A percentile compares a stretch with the other conserved stretches of the same genome.
Conservation (phyloP, 2,329 filamentous ascomycete species). For the Tolypocladium capitatum region DNA sequence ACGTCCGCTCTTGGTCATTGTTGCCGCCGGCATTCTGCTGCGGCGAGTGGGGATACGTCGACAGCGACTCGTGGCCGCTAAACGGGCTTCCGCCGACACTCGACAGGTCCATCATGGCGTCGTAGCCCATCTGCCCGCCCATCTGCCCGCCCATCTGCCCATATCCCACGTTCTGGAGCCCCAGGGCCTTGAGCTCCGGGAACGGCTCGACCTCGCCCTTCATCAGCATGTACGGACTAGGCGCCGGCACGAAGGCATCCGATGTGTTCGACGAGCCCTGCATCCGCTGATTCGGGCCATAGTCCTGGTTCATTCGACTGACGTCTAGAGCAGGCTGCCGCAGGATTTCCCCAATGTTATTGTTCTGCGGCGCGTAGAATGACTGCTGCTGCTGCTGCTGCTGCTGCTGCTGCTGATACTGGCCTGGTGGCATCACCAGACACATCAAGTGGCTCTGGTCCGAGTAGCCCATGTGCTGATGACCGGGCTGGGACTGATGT, state of each 20-base stretch:
- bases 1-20: conserved; percentile 3
- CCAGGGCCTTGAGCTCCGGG: conserved; percentile 17
- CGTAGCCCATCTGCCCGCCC: conserved; percentile 16
- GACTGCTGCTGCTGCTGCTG: conserved; percentile 4
- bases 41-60: conserved; percentile 21
- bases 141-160: conserved; percentile 14
- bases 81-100: conserved; percentile 22
- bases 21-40: conserved; percentile 13
- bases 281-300: conserved; percentile 10
- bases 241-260: conserved; percentile 10
- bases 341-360: conserved; percentile 13
- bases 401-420: conserved; percentile 11
- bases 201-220: conserved; percentile 18
- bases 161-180: conserved; percentile 14
- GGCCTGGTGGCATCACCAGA: conserved; percentile 12
- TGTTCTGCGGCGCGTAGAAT: conserved; percentile 14
- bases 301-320: conserved; percentile 13
- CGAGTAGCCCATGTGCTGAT: conserved; percentile 5
- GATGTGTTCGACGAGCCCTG: conserved; percentile 12
- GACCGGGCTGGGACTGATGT: conserved; percentile 6
- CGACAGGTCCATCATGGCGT: conserved; percentile 17
- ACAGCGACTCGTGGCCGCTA: conserved; percentile 21
- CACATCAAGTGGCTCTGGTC: conserved; percentile 11
- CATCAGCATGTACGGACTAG: conserved; percentile 12
- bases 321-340: conserved; percentile 13